Evolutionary conservation across 352 stramenopile species (phyloP), one percentile per base, ranked within the genome.

Genomic region (Globisporangium parvum): DNA sequence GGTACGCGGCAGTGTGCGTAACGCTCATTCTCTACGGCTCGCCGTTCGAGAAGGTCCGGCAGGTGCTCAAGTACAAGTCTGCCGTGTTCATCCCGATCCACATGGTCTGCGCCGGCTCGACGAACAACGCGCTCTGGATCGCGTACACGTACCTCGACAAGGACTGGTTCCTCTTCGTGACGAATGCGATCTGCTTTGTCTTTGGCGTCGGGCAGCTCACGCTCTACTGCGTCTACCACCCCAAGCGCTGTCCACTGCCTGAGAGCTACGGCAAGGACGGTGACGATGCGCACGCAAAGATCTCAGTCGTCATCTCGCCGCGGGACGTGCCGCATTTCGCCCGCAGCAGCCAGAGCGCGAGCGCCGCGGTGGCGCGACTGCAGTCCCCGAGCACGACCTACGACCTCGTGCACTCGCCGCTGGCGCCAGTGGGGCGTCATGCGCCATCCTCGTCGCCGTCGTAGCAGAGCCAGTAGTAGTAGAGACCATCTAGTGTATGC

Each of bases 61-160:
- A 71, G 35, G 76, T 87, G 23, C 24, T 85, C 57, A 65, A 64
- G 59, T 69, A 71, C 67, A 71, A 70, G 41, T 79, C 70, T 11
- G 71, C 71, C 0, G 65, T 75, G 35, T 75, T 77, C 62, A 67
- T 87, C 39, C 66, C 71, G 17, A 75, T 85, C 44, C 64, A 82
- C 62, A 77, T 87, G 67, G 66, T 87, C 18, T 51, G 63, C 46
- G 71, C 70, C 12, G 73, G 71, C 45, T 75, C 67, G 21, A 66
- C 73, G 61, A 87, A 80, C 65, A 85, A 84, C 62, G 49, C 63
- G 17, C 66, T 80, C 53, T 85, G 76, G 73, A 69, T 83, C 62
- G 66, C 57, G 20, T 84, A 83, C 70, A 69, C 62, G 18, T 51
- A 55, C 4, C 62, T 85, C 48, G 59, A 64, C 21, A 42, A 50